These are phyloP conservation scores for Coemansia sp. DNA, from an alignment of 192 early-diverging fungal genomes.

Conservation along the genomic window DNA sequence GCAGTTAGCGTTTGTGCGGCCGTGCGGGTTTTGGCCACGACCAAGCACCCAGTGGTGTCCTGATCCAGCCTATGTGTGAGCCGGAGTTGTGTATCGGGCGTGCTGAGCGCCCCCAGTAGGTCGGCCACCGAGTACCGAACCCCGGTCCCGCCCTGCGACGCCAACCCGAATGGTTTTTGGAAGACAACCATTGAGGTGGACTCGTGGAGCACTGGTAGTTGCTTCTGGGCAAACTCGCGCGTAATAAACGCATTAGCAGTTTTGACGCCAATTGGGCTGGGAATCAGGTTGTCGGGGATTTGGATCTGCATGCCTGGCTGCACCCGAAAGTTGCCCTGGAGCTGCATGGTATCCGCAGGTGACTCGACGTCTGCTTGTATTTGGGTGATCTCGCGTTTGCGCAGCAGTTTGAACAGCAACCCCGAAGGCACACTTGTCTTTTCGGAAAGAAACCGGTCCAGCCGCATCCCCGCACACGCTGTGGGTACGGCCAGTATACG, in stretches of 20 bases:
- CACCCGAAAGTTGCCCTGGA: conserved; percentile 2
- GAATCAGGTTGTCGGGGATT: background rate
- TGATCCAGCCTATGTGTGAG: conserved; percentile 11
- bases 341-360: background rate
- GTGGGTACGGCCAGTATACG: background rate
- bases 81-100: too few species aligned
- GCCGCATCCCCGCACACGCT: background rate
- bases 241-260: background rate
- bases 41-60: conserved; percentile 1
- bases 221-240: background rate
- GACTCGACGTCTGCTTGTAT: background rate
- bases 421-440: background rate
- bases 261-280: background rate
- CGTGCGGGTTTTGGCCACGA: background rate
- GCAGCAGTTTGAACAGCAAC: conserved; percentile 6
- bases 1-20: background rate
- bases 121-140: background rate
- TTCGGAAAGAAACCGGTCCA: conserved; percentile 1
- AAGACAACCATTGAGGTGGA: background rate
- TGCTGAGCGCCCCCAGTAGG: background rate
- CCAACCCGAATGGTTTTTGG: conserved; percentile 1
- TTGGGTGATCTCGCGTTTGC: conserved; percentile 1
- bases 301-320: conserved; percentile 5
- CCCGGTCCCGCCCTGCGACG: conserved; percentile 8
- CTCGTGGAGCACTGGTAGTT: conserved; percentile 1